These are phyloP conservation scores for Coleophoma crateriformis DNA, from an alignment of 2,329 filamentous ascomycete species.

Conservation along the genomic window DNA sequence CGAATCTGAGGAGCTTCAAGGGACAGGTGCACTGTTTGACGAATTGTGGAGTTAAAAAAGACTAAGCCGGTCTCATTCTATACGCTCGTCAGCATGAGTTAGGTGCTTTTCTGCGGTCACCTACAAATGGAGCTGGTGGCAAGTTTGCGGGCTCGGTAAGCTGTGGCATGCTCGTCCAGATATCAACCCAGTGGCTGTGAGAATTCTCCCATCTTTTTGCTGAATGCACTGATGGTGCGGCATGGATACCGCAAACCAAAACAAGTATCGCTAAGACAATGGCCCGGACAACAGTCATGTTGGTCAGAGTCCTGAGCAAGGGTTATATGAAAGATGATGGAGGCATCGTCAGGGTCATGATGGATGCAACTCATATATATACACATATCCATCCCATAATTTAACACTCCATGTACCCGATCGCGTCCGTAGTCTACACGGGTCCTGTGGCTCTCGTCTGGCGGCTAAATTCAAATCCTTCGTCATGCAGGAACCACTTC, in stretches of 20 bases:
- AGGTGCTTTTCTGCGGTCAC: slow-evolving; percentile 14
- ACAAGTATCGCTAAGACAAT: background rate
- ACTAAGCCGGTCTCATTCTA: slow-evolving; percentile 35
- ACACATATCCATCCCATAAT: too few relatives aligned
- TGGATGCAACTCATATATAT: too few relatives aligned
- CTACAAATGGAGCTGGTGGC: slow-evolving; percentile 53
- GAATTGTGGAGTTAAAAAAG: slow-evolving; percentile 57
- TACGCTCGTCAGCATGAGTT: background rate
- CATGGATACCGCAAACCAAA: too few relatives aligned
- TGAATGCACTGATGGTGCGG: background rate
- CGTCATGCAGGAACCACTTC: too few relatives aligned
- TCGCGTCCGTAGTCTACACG: too few relatives aligned
- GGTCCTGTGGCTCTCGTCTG: too few relatives aligned
- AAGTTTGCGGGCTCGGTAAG: slow-evolving; percentile 57
- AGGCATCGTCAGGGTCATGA: too few relatives aligned
- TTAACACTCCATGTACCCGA: too few relatives aligned
- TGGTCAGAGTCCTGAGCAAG: too few relatives aligned
- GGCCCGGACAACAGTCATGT: too few relatives aligned
- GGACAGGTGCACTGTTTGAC: slow-evolving; percentile 59
- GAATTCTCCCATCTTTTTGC: background rate
- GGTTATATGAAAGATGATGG: too few relatives aligned
- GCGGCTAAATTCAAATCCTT: too few relatives aligned
- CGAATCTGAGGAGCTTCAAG: slow-evolving; percentile 51
- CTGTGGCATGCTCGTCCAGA: slow-evolving; percentile 63
- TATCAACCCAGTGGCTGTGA: slow-evolving; percentile 47